Percentiles rank a stretch among this genome's conserved stretches.
phyloP scores from a whole-genome alignment of 345 rosid genomes.

The Salix brachista region DNA sequence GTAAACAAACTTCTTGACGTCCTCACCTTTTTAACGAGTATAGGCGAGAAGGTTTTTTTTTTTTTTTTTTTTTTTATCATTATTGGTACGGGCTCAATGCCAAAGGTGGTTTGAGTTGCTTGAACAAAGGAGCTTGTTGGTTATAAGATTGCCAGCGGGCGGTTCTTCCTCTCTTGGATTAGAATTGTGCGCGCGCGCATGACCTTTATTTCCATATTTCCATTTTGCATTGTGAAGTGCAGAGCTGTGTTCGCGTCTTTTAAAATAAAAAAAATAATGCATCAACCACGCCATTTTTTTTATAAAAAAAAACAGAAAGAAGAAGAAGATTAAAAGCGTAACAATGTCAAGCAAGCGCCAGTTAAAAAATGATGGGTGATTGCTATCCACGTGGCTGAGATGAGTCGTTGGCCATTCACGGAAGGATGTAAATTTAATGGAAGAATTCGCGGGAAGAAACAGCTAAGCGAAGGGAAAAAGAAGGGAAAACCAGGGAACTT shows the following conservation, averaged over 20 bases:
- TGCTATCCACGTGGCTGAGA: constrained; percentile 27
- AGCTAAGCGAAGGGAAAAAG: neutral
- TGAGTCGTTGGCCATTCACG: neutral
- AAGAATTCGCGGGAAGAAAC: constrained; percentile 14
- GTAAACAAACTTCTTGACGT: neutral
- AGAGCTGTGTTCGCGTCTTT: neutral
- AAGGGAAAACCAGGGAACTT: neutral
- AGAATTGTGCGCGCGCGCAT: neutral
- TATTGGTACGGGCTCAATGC: neutral
- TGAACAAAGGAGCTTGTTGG: neutral
- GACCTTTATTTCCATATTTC: neutral
- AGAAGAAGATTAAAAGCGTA: too few relatives aligned
- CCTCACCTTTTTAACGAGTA: neutral
- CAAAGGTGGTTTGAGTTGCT: neutral
- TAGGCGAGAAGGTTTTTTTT: neutral
- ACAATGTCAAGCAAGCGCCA: too few relatives aligned
- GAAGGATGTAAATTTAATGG: neutral
- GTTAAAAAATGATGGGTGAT: neutral
- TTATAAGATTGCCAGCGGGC: neutral
- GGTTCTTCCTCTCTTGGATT: too few relatives aligned
- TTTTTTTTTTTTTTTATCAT: neutral
- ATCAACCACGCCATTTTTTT: too few relatives aligned
- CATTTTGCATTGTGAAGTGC: neutral
- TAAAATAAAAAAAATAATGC: too few relatives aligned
- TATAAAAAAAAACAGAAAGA: too few relatives aligned